Base-by-base conservation (phyloP, 2,329 filamentous ascomycete species). In the Pestalotiopsis sp. region DNA sequence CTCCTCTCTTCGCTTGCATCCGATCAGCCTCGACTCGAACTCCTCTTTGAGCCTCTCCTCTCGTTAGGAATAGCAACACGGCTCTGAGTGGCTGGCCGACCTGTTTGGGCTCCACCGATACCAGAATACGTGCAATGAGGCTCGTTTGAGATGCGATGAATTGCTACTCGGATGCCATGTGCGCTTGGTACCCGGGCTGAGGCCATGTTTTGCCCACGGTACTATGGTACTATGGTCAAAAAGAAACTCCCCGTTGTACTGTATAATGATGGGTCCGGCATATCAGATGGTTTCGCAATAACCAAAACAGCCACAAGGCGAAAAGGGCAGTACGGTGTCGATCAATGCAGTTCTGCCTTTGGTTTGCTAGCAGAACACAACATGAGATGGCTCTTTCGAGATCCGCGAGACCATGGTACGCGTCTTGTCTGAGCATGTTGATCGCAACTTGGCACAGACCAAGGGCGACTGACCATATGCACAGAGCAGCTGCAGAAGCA, bases 221-320 rank as follows among this genome's bases (percentile, higher is more conserved):
- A 20, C 17, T 52, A 23, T n/a, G 27, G 38, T 62, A 38, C 59
- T 31, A 38, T 36, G 31, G 31, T 36, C 31, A 36, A 36, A 36
- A 36, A 36, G 31, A 9, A 36, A 36, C 31, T 36, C 31, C 6
- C 31, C 31, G 9, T 36, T 9, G 31, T 36, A 36, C 31, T 36
- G 31, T 20, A 62, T 62, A 17, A 20, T 6, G 20, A 20, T 20
- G 13, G 27, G 59, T 17, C 25, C 11, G 25, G 52, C 20, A 13
- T 23, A 36, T 66, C 39, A 39, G 59, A 62, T 39, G 59, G 36
- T 62, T 62, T 66, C 27, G 63, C 62, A 66, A n/a, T 64, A 17
- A 27, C 14, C 27, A 36, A 39, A 36, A 39, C 27, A 39, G 13
- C 20, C 20, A 20, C 27, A 59, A 23, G 17, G 25, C 23, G 23